Base-by-base conservation (phyloP, 768 basidiomycete genomes). In the Phylloporus sp. region DNA sequence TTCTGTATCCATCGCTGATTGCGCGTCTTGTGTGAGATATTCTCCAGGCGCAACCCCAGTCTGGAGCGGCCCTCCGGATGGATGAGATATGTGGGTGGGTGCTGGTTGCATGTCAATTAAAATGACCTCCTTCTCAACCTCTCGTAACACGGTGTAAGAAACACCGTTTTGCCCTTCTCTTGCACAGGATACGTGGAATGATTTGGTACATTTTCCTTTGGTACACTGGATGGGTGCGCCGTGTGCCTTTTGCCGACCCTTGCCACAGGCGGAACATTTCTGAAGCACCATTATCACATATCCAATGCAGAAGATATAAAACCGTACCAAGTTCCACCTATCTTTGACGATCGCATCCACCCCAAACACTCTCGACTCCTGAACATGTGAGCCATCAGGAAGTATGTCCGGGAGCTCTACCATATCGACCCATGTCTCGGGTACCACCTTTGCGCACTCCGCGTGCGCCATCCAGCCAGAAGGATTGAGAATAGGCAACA, bases 171-270 rank as follows among this genome's bases (percentile, higher is more conserved):
- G 71, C 11, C 67, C 70, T 18, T 81, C 77, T 36, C 77, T 73
- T 0, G 97, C 95, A 67, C 97, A 99, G 4, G 85, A 86, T 26
- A 97, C 87, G 63, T 98, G 95, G 72, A 92, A 97, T 0, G 95
- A 90, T 64, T 88, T 90, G 11, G 89, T 78, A 60, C 95, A 97
- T 71, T 94, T 95, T 40, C 93, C 94, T 68, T 90, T 91, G 15
- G 91, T 90, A 65, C 95, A 97, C 64, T 97, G 95, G 23, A 97
- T 84, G 23, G 86, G 87, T 1, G 87, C 89, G 16, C 87, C 91
- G 54, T 90, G 91, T 0, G 72, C 73, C 61, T 85, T 89, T 11
- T 74, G 68, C 29, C 77, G 76, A 38, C 72, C 77, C 66, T 85
- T 91, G n/a, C 78, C 75, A 65, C 95, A 97, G 0, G 84, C 80